Percentiles rank a stretch among this genome's conserved stretches.
Evolutionary conservation across 2,329 filamentous ascomycete species (phyloP).

Genomic region (Colletotrichum scovillei): DNA sequence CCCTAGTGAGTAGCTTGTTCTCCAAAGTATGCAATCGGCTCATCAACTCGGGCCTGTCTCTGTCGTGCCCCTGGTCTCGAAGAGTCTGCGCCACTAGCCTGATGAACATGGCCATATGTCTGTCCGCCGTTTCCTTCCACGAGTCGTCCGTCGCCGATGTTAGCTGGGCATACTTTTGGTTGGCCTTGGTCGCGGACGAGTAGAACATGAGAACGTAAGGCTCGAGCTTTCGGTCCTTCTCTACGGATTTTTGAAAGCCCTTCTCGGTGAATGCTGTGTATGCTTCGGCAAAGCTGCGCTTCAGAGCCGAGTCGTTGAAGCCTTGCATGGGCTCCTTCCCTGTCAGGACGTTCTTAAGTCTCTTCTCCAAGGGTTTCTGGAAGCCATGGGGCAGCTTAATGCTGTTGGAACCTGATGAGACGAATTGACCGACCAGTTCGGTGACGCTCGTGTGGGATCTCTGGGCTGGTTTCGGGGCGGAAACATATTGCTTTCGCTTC

Average conservation of each 20-base stretch:
- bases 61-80: constrained; percentile 85
- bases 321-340: constrained; percentile 87
- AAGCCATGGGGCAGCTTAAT: constrained; percentile 70
- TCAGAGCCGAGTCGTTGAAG: constrained; percentile 90
- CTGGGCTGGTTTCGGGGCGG: constrained; percentile 70
- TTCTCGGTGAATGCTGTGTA: constrained; percentile 93
- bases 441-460: constrained; percentile 79
- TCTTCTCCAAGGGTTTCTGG: constrained; percentile 68
- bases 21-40: constrained; percentile 84
- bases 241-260: constrained; percentile 88
- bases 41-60: constrained; percentile 86
- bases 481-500: constrained; percentile 88
- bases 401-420: constrained; percentile 59
- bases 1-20: constrained; percentile 92
- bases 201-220: constrained; percentile 96
- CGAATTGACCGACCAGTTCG: constrained; percentile 90
- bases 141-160: constrained; percentile 82
- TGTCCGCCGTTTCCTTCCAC: constrained; percentile 92
- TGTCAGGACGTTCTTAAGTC: constrained; percentile 82
- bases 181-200: constrained; percentile 87
- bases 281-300: constrained; percentile 93
- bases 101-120: constrained; percentile 94
- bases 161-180: constrained; percentile 82
- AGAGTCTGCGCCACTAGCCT: constrained; percentile 84
- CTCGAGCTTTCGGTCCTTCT: constrained; percentile 93